Evolutionary conservation across 2,329 filamentous ascomycete genomes (phyloP).

Genomic region (Verticillium tricorpus): DNA sequence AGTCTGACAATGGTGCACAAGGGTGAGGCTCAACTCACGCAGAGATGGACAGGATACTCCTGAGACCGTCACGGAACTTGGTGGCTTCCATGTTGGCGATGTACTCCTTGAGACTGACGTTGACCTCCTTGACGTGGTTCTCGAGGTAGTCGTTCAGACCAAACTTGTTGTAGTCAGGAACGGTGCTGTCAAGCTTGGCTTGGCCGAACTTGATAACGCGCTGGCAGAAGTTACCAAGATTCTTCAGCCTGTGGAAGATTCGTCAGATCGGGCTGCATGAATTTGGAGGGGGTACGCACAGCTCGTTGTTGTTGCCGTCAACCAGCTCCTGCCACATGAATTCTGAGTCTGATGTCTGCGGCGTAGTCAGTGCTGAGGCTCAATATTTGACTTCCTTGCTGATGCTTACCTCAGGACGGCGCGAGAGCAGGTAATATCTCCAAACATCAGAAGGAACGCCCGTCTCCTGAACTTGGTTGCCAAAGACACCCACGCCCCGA

Average conservation of each 20-base stretch:
- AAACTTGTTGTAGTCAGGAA: conserved; percentile 59
- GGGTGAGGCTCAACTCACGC: conserved; percentile 20
- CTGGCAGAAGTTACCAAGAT: conserved; percentile 72
- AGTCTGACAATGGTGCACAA: conserved; percentile 1
- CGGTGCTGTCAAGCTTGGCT: conserved; percentile 65
- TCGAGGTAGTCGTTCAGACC: conserved; percentile 47
- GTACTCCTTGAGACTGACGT: conserved; percentile 63
- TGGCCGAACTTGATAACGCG: conserved; percentile 68
- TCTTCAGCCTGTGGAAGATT: conserved; percentile 42
- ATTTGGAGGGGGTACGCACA: conserved; percentile 28
- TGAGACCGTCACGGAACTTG: conserved; percentile 63
- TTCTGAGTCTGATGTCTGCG: conserved; percentile 68
- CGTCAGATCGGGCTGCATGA: background rate
- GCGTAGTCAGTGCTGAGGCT: background rate
- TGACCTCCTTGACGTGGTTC: conserved; percentile 57
- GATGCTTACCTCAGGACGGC: conserved; percentile 62
- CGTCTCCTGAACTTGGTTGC: conserved; percentile 82
- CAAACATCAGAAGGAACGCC: conserved; percentile 84
- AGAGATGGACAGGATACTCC: conserved; percentile 63
- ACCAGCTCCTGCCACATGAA: conserved; percentile 88
- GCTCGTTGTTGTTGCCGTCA: conserved; percentile 79
- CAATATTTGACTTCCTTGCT: no score
- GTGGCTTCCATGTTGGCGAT: conserved; percentile 65
- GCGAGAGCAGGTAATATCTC: conserved; percentile 85
- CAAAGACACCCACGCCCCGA: conserved; percentile 84